phyloP scores from a whole-genome alignment of 2,329 filamentous ascomycete species.

The Nothophoma quercina region DNA sequence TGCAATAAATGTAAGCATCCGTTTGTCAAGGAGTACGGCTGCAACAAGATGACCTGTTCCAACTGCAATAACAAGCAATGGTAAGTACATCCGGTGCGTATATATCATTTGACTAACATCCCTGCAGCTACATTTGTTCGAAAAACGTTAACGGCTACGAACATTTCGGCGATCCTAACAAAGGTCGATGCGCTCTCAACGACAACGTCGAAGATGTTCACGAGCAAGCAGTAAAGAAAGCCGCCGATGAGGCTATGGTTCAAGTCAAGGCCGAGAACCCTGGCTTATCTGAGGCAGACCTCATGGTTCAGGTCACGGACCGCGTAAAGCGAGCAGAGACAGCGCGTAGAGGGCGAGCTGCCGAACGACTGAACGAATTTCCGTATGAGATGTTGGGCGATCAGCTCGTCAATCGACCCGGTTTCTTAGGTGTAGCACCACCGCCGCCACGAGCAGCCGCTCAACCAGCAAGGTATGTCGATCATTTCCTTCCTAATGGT shows the following conservation, averaged over 20 bases:
- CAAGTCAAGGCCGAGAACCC: conserved; percentile 67
- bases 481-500: not conserved
- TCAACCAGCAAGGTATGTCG: conserved; percentile 5
- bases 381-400: conserved; percentile 33
- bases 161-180: conserved; percentile 69
- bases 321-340: conserved; percentile 52
- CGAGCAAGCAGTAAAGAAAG: conserved; percentile 67
- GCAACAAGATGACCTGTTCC: conserved; percentile 83
- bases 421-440: not conserved
- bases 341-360: conserved; percentile 28
- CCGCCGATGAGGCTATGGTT: conserved; percentile 65
- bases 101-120: conserved; percentile 8
- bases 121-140: conserved; percentile 74
- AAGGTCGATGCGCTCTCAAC: conserved; percentile 67
- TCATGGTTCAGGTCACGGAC: conserved; percentile 67
- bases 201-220: conserved; percentile 69
- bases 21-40: conserved; percentile 80
- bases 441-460: not conserved
- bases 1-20: conserved; percentile 77
- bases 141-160: conserved; percentile 67
- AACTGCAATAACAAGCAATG: conserved; percentile 65
- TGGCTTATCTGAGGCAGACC: conserved; percentile 62
- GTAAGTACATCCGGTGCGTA: conserved; percentile 44
- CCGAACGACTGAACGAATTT: conserved; percentile 23
- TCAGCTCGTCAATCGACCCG: conserved; percentile 18